Percentiles rank a stretch among this genome's conserved stretches.
Conservation (phyloP, 345 rosid genomes). For the Clausena lansium region DNA sequence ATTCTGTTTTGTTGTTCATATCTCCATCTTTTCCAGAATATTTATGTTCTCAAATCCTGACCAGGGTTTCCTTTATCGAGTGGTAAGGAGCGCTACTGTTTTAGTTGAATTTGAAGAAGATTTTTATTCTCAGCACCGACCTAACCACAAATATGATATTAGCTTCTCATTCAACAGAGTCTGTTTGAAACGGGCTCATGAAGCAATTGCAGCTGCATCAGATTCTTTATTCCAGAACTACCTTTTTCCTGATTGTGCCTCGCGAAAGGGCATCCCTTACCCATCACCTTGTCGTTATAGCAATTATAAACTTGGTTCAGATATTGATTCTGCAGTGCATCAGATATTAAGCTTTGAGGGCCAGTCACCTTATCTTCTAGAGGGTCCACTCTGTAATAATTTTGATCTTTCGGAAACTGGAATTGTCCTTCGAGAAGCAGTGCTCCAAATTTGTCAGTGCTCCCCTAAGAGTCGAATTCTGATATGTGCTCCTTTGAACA, state of each 20-base stretch:
- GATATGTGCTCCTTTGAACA: constrained; percentile 32
- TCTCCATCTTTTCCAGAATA: background rate
- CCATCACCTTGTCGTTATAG: background rate
- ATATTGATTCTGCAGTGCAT: constrained; percentile 17
- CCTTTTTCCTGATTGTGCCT: constrained; percentile 28
- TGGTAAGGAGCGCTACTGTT: constrained; percentile 22
- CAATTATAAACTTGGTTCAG: constrained; percentile 6
- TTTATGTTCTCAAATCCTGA: constrained; percentile 3
- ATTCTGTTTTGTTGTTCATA: background rate
- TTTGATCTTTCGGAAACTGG: constrained; percentile 26
- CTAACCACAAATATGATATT: constrained; percentile 32
- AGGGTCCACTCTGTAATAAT: constrained; percentile 24
- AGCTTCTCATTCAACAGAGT: constrained; percentile 47
- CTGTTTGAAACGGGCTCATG: constrained; percentile 38
- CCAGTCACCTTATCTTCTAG: constrained; percentile 31
- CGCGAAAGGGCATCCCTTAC: background rate
- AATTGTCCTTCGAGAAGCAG: constrained; percentile 21
- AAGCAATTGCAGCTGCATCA: constrained; percentile 34
- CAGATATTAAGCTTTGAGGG: constrained; percentile 19
- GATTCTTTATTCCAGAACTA: constrained; percentile 24
- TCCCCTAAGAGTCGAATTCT: constrained; percentile 20
- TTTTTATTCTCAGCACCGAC: constrained; percentile 29
- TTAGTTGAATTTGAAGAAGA: constrained; percentile 36
- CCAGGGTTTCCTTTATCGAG: constrained; percentile 34
- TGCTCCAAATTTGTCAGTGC: constrained; percentile 21